These are phyloP conservation scores for Hypoxylon sp. DNA, from an alignment of 2,329 filamentous ascomycete genomes.

Conservation along the genomic window DNA sequence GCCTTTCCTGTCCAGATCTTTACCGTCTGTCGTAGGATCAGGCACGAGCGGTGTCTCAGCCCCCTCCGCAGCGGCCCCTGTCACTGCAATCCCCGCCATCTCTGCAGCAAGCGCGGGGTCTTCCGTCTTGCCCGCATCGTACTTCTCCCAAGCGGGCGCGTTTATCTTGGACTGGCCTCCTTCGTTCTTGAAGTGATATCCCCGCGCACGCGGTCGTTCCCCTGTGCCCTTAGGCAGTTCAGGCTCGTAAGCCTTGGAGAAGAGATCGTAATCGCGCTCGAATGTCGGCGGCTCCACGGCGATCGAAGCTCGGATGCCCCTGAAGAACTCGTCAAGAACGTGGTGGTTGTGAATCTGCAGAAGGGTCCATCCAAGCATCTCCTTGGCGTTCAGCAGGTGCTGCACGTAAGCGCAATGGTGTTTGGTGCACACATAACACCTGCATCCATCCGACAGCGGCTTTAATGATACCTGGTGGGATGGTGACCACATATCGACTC, in stretches of 20 bases:
- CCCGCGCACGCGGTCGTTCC: constrained; percentile 78
- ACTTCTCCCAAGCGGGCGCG: constrained; percentile 69
- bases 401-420: constrained; percentile 90
- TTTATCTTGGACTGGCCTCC: constrained; percentile 73
- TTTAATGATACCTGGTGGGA: constrained; percentile 67
- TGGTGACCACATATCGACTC: constrained; percentile 78
- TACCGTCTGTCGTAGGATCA: constrained; percentile 51
- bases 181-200: constrained; percentile 81
- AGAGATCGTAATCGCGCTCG: constrained; percentile 55
- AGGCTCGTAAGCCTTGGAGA: constrained; percentile 67
- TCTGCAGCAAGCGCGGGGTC: constrained; percentile 54
- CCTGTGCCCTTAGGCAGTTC: constrained; percentile 78
- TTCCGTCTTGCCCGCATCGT: constrained; percentile 46
- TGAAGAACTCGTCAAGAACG: constrained; percentile 76
- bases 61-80: constrained; percentile 47
- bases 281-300: constrained; percentile 67
- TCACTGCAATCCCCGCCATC: constrained; percentile 50
- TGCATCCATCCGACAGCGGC: constrained; percentile 70
- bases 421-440: constrained; percentile 82
- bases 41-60: constrained; percentile 59
- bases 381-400: constrained; percentile 86
- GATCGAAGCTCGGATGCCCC: constrained; percentile 71
- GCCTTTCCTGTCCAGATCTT: constrained; percentile 62
- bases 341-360: constrained; percentile 92
- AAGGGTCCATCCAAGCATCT: constrained; percentile 96